Evolutionary conservation across 1,139 yeast genomes (phyloP).

Genomic region (Blastobotrys malaysiensis): DNA sequence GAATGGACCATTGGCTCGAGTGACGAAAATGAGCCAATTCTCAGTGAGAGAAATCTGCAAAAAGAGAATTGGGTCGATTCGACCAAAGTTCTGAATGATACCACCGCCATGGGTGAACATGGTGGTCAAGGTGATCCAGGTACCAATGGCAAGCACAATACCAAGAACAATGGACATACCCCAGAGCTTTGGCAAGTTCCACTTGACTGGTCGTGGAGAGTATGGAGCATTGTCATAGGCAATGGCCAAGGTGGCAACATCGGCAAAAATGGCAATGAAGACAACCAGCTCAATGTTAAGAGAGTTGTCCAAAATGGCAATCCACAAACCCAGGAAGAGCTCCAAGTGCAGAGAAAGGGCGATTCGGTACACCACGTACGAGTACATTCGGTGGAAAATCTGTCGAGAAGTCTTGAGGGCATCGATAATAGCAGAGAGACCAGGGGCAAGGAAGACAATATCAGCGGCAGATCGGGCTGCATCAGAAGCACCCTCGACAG

Average conservation of each 20-base stretch:
- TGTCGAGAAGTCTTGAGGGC: constrained; percentile 92
- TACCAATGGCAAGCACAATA: constrained; percentile 74
- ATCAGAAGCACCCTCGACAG: constrained; percentile 95
- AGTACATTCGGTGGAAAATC: constrained; percentile 98
- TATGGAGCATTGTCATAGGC: constrained; percentile 94
- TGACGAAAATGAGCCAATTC: constrained; percentile 93
- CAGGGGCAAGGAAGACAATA: constrained; percentile 93
- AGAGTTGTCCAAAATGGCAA: constrained; percentile 82
- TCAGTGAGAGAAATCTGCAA: constrained; percentile 89
- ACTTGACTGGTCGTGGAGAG: constrained; percentile 84
- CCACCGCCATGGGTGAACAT: constrained; percentile 86
- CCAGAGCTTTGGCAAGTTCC: constrained; percentile 96
- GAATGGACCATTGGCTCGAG: constrained; percentile 81
- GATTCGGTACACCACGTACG: constrained; percentile 94
- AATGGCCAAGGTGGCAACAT: constrained; percentile 91
- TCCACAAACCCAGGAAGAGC: constrained; percentile 88
- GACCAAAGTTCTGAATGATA: constrained; percentile 92
- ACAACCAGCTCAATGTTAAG: constrained; percentile 83
- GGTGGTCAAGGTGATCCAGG: constrained; percentile 89
- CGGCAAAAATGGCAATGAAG: constrained; percentile 92
- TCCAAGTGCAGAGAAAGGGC: constrained; percentile 91
- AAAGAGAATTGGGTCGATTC: constrained; percentile 85
- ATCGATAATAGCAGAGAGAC: constrained; percentile 82
- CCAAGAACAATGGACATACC: constrained; percentile 90
- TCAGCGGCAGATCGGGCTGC: constrained; percentile 97